Percentiles rank a stretch among this genome's conserved stretches.
Evolutionary conservation across 805 yeast species (phyloP).

Genomic region (Sporopachydermia lactativora): DNA sequence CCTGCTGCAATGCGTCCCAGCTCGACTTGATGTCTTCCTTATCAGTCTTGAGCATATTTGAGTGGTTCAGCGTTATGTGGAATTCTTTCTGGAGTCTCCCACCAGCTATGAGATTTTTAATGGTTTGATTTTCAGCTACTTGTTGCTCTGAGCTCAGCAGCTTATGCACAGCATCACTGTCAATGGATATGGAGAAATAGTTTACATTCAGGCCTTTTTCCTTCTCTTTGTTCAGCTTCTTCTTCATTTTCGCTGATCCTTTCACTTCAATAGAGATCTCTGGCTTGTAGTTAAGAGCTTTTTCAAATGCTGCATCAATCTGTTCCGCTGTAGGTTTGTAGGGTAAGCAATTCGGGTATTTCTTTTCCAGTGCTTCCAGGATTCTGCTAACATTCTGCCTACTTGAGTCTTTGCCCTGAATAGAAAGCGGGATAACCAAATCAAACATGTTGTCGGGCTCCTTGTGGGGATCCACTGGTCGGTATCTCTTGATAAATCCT

Average conservation of each 20-base stretch:
- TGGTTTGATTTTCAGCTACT: constrained; percentile 4
- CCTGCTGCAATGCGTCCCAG: constrained; percentile 7
- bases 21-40: not conserved
- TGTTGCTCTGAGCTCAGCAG: constrained; percentile 14
- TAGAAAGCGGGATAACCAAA: constrained; percentile 41
- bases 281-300: constrained; percentile 44
- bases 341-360: constrained; percentile 31
- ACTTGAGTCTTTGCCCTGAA: constrained; percentile 29
- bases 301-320: constrained; percentile 31
- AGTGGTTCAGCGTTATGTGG: constrained; percentile 58
- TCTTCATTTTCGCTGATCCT: constrained; percentile 6
- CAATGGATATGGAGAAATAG: constrained; percentile 32
- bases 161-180: constrained; percentile 6
- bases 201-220: constrained; percentile 4
- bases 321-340: constrained; percentile 26
- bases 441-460: constrained; percentile 62
- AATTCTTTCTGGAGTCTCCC: constrained; percentile 36
- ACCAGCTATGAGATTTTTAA: constrained; percentile 9
- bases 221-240: constrained; percentile 7
- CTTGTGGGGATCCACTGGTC: constrained; percentile 31
- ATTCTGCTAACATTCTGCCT: constrained; percentile 33
- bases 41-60: constrained; percentile 5
- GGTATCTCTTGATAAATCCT: constrained; percentile 60
- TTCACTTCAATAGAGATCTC: constrained; percentile 24
- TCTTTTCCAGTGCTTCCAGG: constrained; percentile 22